These are phyloP conservation scores for Endocalyx cinctus DNA, from an alignment of 2,329 filamentous ascomycete species.

Conservation along the genomic window DNA sequence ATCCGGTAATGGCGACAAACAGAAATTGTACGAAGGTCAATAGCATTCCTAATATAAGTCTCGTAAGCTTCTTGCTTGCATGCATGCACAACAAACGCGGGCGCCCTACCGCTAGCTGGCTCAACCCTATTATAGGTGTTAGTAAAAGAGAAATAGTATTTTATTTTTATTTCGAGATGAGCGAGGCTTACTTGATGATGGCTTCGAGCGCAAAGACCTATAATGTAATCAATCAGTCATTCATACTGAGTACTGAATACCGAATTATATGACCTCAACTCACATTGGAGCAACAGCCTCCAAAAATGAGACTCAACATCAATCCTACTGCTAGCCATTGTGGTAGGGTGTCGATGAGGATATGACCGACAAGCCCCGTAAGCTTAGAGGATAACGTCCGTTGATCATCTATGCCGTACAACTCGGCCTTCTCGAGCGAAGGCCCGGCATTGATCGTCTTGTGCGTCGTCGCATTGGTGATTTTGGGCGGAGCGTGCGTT, in stretches of 20 bases:
- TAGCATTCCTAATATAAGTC: constrained; percentile 77
- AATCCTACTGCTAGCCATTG: constrained; percentile 58
- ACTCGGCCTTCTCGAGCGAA: constrained; percentile 49
- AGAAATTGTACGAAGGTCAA: constrained; percentile 87
- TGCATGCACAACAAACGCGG: too few relatives aligned
- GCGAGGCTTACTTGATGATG: constrained; percentile 74
- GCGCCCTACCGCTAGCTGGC: constrained; percentile 67
- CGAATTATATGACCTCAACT: too few relatives aligned
- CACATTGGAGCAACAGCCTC: constrained; percentile 92
- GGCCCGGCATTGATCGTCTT: constrained; percentile 52
- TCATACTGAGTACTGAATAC: too few relatives aligned
- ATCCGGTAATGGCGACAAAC: constrained; percentile 74
- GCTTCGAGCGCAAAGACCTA: constrained; percentile 95
- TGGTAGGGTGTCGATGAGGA: constrained; percentile 55
- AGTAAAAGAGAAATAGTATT: too few relatives aligned
- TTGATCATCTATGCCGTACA: constrained; percentile 51
- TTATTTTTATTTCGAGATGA: too few relatives aligned
- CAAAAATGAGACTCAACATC: constrained; percentile 86
- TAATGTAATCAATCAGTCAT: too few relatives aligned
- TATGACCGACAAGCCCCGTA: constrained; percentile 46
- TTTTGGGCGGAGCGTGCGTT: constrained; percentile 34
- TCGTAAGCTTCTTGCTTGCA: too few relatives aligned
- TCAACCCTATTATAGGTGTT: constrained; percentile 58
- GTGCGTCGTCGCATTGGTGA: constrained; percentile 34
- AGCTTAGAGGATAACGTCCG: constrained; percentile 44